Evolutionary conservation across 805 yeast species (phyloP).

Genomic region (Candida coquimbonensis): DNA sequence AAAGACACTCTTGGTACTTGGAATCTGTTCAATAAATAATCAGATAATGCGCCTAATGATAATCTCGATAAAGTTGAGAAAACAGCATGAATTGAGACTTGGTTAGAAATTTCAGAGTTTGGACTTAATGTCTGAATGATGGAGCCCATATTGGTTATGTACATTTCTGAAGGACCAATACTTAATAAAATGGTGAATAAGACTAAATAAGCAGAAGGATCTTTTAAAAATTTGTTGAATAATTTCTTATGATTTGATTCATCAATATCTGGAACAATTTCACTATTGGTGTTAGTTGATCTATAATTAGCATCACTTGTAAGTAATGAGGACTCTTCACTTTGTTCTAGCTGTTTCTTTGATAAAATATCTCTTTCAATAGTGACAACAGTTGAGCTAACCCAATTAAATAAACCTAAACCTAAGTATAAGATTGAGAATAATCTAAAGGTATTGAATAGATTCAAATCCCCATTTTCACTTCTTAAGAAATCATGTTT

Average conservation of each 20-base stretch:
- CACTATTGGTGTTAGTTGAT: conserved; percentile 14
- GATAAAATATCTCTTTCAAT: conserved; percentile 29
- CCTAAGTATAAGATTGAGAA: conserved; percentile 47
- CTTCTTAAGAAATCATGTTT: conserved; percentile 28
- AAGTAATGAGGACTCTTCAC: conserved; percentile 1
- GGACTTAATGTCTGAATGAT: conserved; percentile 32
- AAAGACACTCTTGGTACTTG: conserved; percentile 26
- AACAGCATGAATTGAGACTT: conserved; percentile 55
- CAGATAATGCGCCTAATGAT: conserved; percentile 60
- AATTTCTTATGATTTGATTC: conserved; percentile 14
- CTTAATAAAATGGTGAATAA: conserved; percentile 56
- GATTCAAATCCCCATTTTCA: conserved; percentile 30
- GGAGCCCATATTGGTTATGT: conserved; percentile 76
- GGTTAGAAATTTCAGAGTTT: conserved; percentile 30
- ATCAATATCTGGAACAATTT: conserved; percentile 22
- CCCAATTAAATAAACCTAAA: conserved; percentile 54
- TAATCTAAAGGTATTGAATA: conserved; percentile 44
- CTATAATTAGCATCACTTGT: not conserved
- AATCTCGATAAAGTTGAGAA: conserved; percentile 69
- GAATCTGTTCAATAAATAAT: conserved; percentile 35
- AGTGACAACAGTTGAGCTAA: conserved; percentile 58
- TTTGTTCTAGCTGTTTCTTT: conserved; percentile 15
- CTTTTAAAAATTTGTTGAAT: conserved; percentile 25
- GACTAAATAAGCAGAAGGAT: conserved; percentile 57
- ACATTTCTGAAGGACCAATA: conserved; percentile 82